Evolutionary conservation across 2,329 filamentous ascomycete genomes (phyloP), one percentile per base, ranked within the genome.

Genomic region (Colletotrichum shisoi): DNA sequence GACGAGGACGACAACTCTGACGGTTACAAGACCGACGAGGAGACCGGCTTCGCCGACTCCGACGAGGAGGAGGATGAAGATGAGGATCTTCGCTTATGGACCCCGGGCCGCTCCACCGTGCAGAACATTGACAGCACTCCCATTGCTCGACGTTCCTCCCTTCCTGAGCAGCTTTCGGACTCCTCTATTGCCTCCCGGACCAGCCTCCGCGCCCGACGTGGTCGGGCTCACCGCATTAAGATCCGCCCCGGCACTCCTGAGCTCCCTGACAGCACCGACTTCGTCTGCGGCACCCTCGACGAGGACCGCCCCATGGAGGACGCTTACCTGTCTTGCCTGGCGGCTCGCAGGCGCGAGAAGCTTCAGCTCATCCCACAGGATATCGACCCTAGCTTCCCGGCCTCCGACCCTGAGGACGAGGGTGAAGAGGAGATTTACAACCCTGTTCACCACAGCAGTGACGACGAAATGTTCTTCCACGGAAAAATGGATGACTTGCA

Each of bases 201-300:
- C 73, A 73, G 77, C 57, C 76, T 71, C 52, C 78, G 63, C 57
- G 73, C 68, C 71, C 73, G 66, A 62, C 75, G 72, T 68, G 76
- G 71, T 70, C 78, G 75, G 73, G 70, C 75, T 54, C 74, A 72
- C 59, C 81, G 76, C 15, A 81, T 84, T 53, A 87, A 84, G 69
- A 87, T 89, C 71, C 89, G 89, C 24, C 85, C 87, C 45, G 84
- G 85, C 27, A 91, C 91, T 1, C 92, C 92, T 2, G 93, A 97
- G 75, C 83, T 99, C 12, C 95, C 95, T 1, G 95, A 99, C 77
- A 97, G 94, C 78, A 98, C 95, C 15, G 95, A 99, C 77, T 99
- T 99, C 71, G 95, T 99, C n/a, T 98, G 95, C 74, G 95, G 95
- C 66, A 99, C 95, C 1, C 84, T 99, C 21, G 95, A 99, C 71